These are phyloP conservation scores for Leishmania gerbilli DNA, from an alignment of 208 protist species.

Conservation along the genomic window DNA sequence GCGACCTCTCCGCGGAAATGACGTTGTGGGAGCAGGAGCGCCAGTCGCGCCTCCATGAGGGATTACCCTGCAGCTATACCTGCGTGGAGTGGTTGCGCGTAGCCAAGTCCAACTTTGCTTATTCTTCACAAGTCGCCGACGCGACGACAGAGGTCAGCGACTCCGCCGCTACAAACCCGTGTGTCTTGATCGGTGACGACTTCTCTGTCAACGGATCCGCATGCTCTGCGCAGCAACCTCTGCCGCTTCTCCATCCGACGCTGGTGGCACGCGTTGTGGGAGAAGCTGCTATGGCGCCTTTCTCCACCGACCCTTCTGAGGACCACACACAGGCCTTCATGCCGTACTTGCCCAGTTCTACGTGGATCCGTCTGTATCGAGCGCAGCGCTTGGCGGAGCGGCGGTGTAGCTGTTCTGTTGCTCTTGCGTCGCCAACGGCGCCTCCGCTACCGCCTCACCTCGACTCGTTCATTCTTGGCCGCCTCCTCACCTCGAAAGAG, in stretches of 20 bases:
- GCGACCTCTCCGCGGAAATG: conserved; percentile 16
- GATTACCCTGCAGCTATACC: conserved; percentile 1
- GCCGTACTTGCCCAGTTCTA: conserved; percentile 25
- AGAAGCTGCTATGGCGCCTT: neutral
- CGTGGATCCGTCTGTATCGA: conserved; percentile 24
- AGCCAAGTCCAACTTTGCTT: neutral
- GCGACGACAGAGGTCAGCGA: neutral
- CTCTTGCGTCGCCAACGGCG: neutral
- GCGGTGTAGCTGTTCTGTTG: neutral
- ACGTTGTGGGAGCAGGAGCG: conserved; percentile 4
- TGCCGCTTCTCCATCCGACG: conserved; percentile 37
- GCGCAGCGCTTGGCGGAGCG: conserved; percentile 24
- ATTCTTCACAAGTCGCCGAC: no score
- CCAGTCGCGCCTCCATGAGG: neutral
- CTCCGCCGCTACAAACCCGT: neutral
- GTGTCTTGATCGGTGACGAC: neutral
- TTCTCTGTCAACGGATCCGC: neutral
- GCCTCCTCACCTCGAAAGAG: conserved; percentile 41
- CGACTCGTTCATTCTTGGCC: conserved; percentile 33
- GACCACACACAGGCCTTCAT: neutral
- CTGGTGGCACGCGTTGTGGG: conserved; percentile 12
- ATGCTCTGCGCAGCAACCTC: neutral
- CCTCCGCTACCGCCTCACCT: conserved; percentile 38
- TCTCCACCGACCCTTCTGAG: neutral
- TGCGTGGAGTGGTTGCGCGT: conserved; percentile 16